These are phyloP conservation scores for Phlebopus sp. DNA, from an alignment of 1,284 basidiomycete genomes.

Conservation along the genomic window DNA sequence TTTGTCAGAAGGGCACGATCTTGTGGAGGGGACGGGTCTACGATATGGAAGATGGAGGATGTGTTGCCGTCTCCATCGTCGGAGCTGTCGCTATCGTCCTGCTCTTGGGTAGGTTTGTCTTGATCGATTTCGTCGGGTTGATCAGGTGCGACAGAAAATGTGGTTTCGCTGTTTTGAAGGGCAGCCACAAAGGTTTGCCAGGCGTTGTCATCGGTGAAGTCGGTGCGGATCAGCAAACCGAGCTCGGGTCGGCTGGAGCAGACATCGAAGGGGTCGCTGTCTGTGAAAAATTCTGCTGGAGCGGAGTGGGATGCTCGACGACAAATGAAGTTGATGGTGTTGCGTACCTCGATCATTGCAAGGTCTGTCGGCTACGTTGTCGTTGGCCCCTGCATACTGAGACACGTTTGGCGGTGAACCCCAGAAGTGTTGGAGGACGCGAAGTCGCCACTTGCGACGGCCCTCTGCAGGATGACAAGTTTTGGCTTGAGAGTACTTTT, in stretches of 20 bases:
- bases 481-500: slow-evolving; percentile 36
- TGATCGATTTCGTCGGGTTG: slow-evolving; percentile 12
- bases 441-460: slow-evolving; percentile 39
- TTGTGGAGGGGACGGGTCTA: slow-evolving; percentile 43
- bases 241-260: slow-evolving; percentile 33
- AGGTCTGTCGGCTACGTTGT: too few species aligned
- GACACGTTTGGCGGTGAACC: slow-evolving; percentile 20
- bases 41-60: slow-evolving; percentile 47
- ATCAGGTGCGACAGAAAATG: slow-evolving; percentile 33
- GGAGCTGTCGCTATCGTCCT: slow-evolving; percentile 30
- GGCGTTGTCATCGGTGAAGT: slow-evolving; percentile 61
- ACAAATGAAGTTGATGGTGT: too few species aligned
- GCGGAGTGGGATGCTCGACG: slow-evolving; percentile 3
- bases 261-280: slow-evolving; percentile 48
- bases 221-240: slow-evolving; percentile 66
- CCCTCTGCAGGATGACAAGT: slow-evolving; percentile 36
- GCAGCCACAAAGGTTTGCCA: slow-evolving; percentile 55
- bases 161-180: slow-evolving; percentile 51
- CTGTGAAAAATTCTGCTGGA: slow-evolving; percentile 36
- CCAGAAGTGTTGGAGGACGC: slow-evolving; percentile 41
- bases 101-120: slow-evolving; percentile 16
- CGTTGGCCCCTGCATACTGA: slow-evolving; percentile 9
- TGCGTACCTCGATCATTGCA: too few species aligned
- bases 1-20: slow-evolving; percentile 42
- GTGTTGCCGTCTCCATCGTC: slow-evolving; percentile 35